Base-by-base conservation (phyloP, 2,329 filamentous ascomycete species). In the Epichloe sylvatica region DNA sequence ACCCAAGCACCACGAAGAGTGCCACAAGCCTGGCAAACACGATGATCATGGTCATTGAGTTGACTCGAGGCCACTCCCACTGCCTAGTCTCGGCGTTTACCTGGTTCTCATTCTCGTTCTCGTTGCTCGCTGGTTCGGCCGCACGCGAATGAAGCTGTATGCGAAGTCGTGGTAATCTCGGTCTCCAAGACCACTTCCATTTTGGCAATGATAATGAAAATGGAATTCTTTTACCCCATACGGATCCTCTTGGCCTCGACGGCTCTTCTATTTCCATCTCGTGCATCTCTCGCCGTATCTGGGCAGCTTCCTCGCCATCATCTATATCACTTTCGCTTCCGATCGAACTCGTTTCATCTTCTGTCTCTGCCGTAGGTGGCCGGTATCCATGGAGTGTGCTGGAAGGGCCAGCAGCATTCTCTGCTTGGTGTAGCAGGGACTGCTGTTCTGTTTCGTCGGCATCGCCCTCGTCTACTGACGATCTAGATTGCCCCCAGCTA, bases 181-280 rank as follows among this genome's bases (percentile, higher is more conserved):
- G 74, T 57, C 72, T 66, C 76, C 76, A 76, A 41, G 67, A 70
- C 69, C 71, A 78, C 51, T 70, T 74, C 76, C 75, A 80, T 40
- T 66, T 68, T 2, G 75, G 74, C 35, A 78, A 62, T 6, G 74
- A 72, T 30, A 78, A 58, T 6, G 69, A 70, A 52, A 76, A 73
- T 21, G 70, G 70, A 59, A 80, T 76, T 42, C 74, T 66, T 63
- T 80, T 80, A 46, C 73, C 70, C 71, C 75, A 80, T 48, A 70
- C 62, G 2, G 69, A 71, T 23, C 71, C 63, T 33, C 67, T 64
- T 49, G 67, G 58, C 51, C 65, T 61, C 45, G 69, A 64, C 30
- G 80, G 79, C 57, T 94, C 88, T 59, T 88, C 78, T 40, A 94
- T 79, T 57, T 94, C 88, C 76, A 94, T 81, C 75, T 96, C 85